A percentile compares a stretch with the other conserved stretches of the same genome.
phyloP scores from a whole-genome alignment of 257 asterid genomes.

The Verbena officinalis region DNA sequence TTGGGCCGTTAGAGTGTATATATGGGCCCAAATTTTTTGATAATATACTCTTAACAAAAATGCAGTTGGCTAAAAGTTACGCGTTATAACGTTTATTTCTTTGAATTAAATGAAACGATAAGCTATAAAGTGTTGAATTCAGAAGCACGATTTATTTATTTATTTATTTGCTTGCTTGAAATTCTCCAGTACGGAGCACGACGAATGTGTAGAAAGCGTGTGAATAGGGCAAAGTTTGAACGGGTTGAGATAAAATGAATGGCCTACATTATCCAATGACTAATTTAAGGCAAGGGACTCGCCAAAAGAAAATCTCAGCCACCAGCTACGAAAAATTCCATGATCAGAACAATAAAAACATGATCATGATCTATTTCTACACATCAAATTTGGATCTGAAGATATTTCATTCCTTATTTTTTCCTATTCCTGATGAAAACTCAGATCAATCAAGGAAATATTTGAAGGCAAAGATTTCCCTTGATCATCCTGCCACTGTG shows the following conservation, averaged over 20 bases:
- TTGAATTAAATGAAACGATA: too few relatives aligned
- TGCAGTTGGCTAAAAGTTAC: too few relatives aligned
- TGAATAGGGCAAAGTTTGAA: neutral
- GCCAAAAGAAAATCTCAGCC: slow-evolving; percentile 1
- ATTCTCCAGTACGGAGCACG: neutral
- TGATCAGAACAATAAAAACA: neutral
- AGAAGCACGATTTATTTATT: neutral
- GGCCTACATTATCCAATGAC: neutral
- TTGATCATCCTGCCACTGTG: neutral
- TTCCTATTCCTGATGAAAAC: neutral
- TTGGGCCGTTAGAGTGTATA: neutral
- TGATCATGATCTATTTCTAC: neutral
- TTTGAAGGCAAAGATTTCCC: neutral
- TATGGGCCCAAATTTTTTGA: too few relatives aligned
- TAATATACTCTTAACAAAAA: too few relatives aligned
- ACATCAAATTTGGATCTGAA: slow-evolving; percentile 1
- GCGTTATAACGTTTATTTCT: too few relatives aligned
- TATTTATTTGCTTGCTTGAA: neutral
- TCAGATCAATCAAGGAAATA: neutral
- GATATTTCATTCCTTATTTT: too few relatives aligned
- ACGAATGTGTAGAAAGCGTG: slow-evolving; percentile 4
- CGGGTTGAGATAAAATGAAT: neutral
- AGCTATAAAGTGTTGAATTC: neutral
- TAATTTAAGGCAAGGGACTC: neutral
- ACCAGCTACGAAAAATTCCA: slow-evolving; percentile 1